phyloP scores from a whole-genome alignment of 768 basidiomycete species.

The Lactarius sanguifluus region DNA sequence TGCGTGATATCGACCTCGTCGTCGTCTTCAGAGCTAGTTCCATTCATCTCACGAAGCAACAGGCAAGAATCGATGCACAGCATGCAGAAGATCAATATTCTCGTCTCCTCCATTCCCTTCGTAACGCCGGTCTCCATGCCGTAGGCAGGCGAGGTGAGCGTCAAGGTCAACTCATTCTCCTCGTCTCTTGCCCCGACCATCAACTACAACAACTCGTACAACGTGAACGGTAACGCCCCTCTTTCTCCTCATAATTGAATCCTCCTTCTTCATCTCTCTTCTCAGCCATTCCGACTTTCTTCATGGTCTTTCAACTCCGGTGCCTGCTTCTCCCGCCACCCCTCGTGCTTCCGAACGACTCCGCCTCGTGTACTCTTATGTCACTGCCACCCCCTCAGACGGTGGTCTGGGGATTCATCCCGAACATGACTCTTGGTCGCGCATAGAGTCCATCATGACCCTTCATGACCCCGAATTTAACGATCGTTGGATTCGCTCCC shows the following conservation, averaged over 20 bases:
- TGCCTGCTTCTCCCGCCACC: conserved; percentile 42
- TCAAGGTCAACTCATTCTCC: conserved; percentile 71
- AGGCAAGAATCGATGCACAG: conserved; percentile 57
- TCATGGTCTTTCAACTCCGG: conserved; percentile 62
- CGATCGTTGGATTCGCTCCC: conserved; percentile 70
- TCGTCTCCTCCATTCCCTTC: conserved; percentile 59
- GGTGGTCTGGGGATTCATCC: conserved; percentile 84
- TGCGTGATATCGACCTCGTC: conserved; percentile 69
- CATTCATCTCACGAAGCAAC: conserved; percentile 55
- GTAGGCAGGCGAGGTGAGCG: conserved; percentile 77
- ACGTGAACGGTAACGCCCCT: conserved; percentile 62
- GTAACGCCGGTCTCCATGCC: conserved; percentile 61
- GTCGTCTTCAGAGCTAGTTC: conserved; percentile 64
- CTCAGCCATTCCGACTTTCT: conserved; percentile 73
- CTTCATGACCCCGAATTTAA: conserved; percentile 86
- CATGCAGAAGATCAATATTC: conserved; percentile 71
- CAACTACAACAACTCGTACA: conserved; percentile 65
- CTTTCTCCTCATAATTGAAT: neutral
- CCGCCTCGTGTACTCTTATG: conserved; percentile 69
- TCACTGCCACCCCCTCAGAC: conserved; percentile 69
- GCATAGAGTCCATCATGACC: conserved; percentile 77
- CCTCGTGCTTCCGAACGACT: conserved; percentile 75
- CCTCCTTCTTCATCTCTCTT: neutral
- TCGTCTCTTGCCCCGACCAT: conserved; percentile 66
- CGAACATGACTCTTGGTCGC: conserved; percentile 68